Evolutionary conservation across 208 protist genomes (phyloP).

Genomic region (Leishmania tropica): DNA sequence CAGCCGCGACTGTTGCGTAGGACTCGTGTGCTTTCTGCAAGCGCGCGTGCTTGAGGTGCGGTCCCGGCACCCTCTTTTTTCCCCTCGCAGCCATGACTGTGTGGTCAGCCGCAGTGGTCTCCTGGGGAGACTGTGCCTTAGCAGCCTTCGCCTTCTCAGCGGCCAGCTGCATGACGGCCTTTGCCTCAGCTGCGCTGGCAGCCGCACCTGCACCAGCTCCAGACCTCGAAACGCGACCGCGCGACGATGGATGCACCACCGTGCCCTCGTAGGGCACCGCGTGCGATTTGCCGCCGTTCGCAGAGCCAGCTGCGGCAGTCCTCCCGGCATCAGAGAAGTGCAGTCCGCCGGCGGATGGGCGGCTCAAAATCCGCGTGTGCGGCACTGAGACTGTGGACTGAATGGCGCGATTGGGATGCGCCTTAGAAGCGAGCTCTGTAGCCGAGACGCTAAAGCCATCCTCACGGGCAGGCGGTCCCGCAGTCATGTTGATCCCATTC

Average conservation of each 20-base stretch:
- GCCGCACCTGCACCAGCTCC: background rate
- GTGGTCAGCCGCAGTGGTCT: background rate
- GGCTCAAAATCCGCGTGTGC: background rate
- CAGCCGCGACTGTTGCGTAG: background rate
- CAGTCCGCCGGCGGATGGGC: background rate
- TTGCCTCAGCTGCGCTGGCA: background rate
- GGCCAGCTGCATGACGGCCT: background rate
- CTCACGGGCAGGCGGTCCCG: background rate
- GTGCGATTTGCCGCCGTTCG: slow-evolving; percentile 1
- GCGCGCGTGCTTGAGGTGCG: background rate
- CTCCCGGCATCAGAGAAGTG: background rate
- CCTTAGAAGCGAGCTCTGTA: background rate
- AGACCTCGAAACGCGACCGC: background rate
- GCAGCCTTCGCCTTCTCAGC: background rate
- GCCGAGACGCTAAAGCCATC: background rate
- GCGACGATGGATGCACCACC: background rate
- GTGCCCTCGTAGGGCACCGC: slow-evolving; percentile 24
- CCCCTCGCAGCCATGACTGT: background rate
- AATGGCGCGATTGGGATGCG: background rate
- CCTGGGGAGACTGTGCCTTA: background rate
- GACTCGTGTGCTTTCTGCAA: background rate
- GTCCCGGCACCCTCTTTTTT: background rate
- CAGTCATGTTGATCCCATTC: background rate
- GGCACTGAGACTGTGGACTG: background rate
- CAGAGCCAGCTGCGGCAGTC: background rate